Base-by-base conservation (phyloP, 805 yeast genomes). In the Lipomyces kockii region DNA sequence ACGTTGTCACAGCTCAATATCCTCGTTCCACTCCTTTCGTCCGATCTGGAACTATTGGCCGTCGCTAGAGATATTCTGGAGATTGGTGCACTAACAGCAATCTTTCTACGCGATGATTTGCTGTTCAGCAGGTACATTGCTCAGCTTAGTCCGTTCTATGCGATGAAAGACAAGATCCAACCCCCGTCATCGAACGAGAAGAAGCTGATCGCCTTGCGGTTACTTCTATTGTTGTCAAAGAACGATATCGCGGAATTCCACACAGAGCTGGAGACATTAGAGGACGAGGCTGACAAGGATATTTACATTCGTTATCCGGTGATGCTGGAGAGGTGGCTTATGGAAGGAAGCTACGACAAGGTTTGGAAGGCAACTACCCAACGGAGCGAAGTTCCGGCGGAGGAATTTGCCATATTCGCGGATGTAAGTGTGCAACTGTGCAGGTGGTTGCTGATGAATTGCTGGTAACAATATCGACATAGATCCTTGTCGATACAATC, bases 321-420 rank as follows among this genome's bases (percentile, higher is more conserved):
- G 63, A 87, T 88, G 73, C 87, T 95, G 74, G 98, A 95, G 78
- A 88, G 91, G 72, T 91, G 96, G 89, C 85, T 95, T 72, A 92
- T 94, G 89, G 98, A 95, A 80, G 99, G 99, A 55, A 90, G 94
- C 71, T 95, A 93, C 79, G 95, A 92, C 78, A 91, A 91, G 78
- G 94, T 93, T 58, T 90, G 95, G 89, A 88, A 86, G 73, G 83
- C 90, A 64, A 83, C 90, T 71, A 86, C 88, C 62, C 85, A 86
- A 67, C 82, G 82, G 63, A 73, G 80, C 51, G 81, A 80, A 74
- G 78, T 78, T 67, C 83, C 80, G 20, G 87, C 88, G 71, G 85
- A 87, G 66, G 98, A 95, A 78, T 93, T 88, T 78, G 85, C 85
- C 66, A 84, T 91, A 58, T 91, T 94, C 78, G 89, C 92, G 67